Percentiles rank a stretch among this genome's conserved stretches.
These are phyloP conservation scores for Russula dissimulans DNA, from an alignment of 768 basidiomycete species.

Conservation along the genomic window DNA sequence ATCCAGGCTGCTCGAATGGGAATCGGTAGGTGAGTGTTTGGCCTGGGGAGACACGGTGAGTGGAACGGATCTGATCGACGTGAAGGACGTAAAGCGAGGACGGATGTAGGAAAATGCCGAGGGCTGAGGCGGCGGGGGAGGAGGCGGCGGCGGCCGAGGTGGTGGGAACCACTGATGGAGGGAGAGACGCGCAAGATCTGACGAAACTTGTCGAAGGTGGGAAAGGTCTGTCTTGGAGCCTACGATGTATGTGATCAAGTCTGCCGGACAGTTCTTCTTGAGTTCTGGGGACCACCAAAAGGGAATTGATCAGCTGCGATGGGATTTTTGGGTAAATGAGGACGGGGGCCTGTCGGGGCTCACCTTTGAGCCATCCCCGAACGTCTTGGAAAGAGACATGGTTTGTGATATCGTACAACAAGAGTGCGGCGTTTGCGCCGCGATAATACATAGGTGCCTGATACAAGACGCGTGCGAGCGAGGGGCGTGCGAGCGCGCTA, in stretches of 20 bases:
- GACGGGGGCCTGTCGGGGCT: slow-evolving; percentile 18
- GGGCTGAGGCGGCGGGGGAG: slow-evolving; percentile 48
- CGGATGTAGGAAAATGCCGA: slow-evolving; percentile 70
- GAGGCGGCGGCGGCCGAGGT: slow-evolving; percentile 56
- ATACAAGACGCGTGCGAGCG: slow-evolving; percentile 5
- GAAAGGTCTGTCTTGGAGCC: slow-evolving; percentile 85
- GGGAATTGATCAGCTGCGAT: slow-evolving; percentile 7
- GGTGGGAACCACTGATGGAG: slow-evolving; percentile 86
- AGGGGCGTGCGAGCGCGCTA: slow-evolving; percentile 10
- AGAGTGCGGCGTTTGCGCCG: slow-evolving; percentile 87
- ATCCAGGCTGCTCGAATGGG: slow-evolving; percentile 51
- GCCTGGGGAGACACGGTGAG: slow-evolving; percentile 33
- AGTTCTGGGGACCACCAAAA: slow-evolving; percentile 44
- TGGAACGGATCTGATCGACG: slow-evolving; percentile 55
- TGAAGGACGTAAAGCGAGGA: slow-evolving; percentile 68
- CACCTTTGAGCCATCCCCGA: slow-evolving; percentile 85
- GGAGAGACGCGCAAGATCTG: slow-evolving; percentile 75
- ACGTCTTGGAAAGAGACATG: slow-evolving; percentile 82
- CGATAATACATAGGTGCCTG: slow-evolving; percentile 97
- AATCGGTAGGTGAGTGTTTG: slow-evolving; percentile 45
- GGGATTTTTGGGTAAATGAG: not conserved
- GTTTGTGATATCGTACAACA: slow-evolving; percentile 94
- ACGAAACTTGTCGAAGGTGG: slow-evolving; percentile 62
- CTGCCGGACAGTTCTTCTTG: slow-evolving; percentile 81
- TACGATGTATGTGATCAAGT: slow-evolving; percentile 91